These are phyloP conservation scores for Rhizopogon vulgaris DNA, from an alignment of 768 basidiomycete genomes.

Conservation along the genomic window DNA sequence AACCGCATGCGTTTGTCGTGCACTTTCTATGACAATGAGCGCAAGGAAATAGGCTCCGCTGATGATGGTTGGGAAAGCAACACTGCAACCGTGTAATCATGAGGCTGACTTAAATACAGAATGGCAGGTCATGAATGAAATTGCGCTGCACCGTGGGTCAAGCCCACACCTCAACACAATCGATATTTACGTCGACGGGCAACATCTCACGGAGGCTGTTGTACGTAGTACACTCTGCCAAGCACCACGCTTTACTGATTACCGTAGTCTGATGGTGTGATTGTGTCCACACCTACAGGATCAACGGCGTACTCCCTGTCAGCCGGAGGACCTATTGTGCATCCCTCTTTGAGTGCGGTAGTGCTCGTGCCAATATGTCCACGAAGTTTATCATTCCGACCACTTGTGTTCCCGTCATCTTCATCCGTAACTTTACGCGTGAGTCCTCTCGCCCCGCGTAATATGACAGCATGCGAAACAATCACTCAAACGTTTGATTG, in stretches of 20 bases:
- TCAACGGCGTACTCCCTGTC: slow-evolving; percentile 96
- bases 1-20: slow-evolving; percentile 90
- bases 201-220: slow-evolving; percentile 93
- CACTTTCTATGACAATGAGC: slow-evolving; percentile 60
- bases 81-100: background rate
- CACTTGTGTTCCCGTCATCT: slow-evolving; percentile 83
- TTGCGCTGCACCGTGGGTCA: slow-evolving; percentile 86
- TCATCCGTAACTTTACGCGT: slow-evolving; percentile 72
- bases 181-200: slow-evolving; percentile 89
- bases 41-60: slow-evolving; percentile 48
- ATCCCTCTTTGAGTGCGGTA: slow-evolving; percentile 84
- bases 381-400: slow-evolving; percentile 85
- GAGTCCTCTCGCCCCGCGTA: slow-evolving; percentile 19
- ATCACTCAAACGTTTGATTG: slow-evolving; percentile 3
- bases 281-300: slow-evolving; percentile 93
- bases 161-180: slow-evolving; percentile 91
- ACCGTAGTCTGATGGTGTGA: slow-evolving; percentile 81
- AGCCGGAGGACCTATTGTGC: slow-evolving; percentile 93
- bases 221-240: slow-evolving; percentile 41
- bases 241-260: slow-evolving; percentile 10
- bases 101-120: slow-evolving; percentile 35
- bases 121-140: slow-evolving; percentile 98
- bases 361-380: slow-evolving; percentile 96
- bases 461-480: background rate
- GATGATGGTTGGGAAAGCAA: slow-evolving; percentile 44